These are phyloP conservation scores for Zanthoxylum bungeanum DNA, from an alignment of 345 rosid genomes.

Conservation along the genomic window DNA sequence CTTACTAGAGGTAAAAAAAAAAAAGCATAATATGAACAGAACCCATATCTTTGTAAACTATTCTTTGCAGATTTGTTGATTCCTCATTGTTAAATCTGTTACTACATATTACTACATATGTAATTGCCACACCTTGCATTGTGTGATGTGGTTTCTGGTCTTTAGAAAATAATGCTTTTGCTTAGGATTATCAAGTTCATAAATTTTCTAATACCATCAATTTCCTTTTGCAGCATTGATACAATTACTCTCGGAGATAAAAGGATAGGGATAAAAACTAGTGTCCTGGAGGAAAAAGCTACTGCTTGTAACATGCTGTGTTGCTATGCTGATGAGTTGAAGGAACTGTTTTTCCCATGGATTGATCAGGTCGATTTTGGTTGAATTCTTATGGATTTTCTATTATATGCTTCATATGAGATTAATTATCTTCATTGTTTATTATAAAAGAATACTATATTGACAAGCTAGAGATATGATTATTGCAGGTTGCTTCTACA, in stretches of 20 bases:
- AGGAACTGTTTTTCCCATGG: conserved; percentile 64
- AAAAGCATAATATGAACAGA: neutral
- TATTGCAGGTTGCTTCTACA: conserved; percentile 57
- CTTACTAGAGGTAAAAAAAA: neutral
- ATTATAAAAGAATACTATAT: neutral
- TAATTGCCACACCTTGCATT: neutral
- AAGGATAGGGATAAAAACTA: conserved; percentile 65
- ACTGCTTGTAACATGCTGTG: conserved; percentile 69
- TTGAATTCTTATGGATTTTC: neutral
- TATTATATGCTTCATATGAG: neutral
- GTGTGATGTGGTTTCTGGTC: neutral
- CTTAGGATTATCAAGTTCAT: too few relatives aligned
- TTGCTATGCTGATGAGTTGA: conserved; percentile 64
- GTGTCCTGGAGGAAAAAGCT: conserved; percentile 61
- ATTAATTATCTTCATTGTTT: neutral
- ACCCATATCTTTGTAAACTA: neutral
- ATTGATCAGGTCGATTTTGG: conserved; percentile 41
- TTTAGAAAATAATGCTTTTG: too few relatives aligned
- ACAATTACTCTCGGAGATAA: conserved; percentile 77
- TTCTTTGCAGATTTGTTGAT: neutral
- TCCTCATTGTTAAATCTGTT: neutral
- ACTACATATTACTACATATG: neutral
- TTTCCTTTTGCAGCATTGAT: conserved; percentile 47
- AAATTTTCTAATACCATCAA: neutral
- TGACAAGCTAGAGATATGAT: neutral